Evolutionary conservation across 805 yeast genomes (phyloP), one percentile per base, ranked within the genome.

Genomic region (Candida tibetensis): DNA sequence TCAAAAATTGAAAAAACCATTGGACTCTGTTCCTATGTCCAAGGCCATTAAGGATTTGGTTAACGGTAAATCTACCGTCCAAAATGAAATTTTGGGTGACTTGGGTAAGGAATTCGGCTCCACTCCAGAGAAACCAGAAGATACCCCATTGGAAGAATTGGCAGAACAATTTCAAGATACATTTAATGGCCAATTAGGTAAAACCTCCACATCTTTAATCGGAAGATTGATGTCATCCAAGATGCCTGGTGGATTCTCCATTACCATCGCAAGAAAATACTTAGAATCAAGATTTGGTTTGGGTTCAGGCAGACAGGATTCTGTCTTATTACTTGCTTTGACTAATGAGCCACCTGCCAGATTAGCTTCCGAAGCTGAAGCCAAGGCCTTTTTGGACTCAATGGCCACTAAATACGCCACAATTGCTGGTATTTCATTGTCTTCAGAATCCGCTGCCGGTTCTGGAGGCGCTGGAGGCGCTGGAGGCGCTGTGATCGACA

Each of bases 221-320:
- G 86, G 95, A 46, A 83, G 97, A 69, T 76, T 93, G 58, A 85
- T 90, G 73, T 82, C 98, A 8, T 84, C 97, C 19, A 93, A 93
- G 73, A 93, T 93, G 98, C 98, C 99, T 38, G 99, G 99, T 77
- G 99, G 99, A 15, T 93, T 91, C 69, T 85, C 95, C 33, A 82
- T 91, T 52, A 83, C 96, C 45, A 72, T 77, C 48, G 95, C 96
- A 36, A 84, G 97, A 74, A 88, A 90, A 65, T 86, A 93, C 69
- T 78, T 93, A 62, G 90, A 85, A 70, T 60, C 90, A 31, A 81
- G 91, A 65, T 93, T 86, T 86, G 99, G 99, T 51, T 77, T 93
- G 54, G 95, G 85, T 49, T 46, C 85, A 32, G 96, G 97, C 53
- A 83, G 98, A 74, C 98, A 91, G 72, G 98, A 93, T 62, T 77